These are phyloP conservation scores for Sporothrix dimorphospora DNA, from an alignment of 2,329 filamentous ascomycete genomes.

Conservation along the genomic window DNA sequence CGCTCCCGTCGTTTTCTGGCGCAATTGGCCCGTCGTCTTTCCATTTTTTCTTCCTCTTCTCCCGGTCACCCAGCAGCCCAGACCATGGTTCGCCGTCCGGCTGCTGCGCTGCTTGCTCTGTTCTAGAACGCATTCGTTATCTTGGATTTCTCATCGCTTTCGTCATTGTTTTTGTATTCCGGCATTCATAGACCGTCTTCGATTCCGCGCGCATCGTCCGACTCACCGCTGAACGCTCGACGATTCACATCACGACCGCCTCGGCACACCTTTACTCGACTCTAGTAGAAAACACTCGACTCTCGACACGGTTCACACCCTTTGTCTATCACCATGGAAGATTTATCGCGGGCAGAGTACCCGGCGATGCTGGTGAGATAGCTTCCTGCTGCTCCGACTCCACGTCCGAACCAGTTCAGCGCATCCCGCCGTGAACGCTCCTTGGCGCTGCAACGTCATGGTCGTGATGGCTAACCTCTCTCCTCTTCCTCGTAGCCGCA, in stretches of 20 bases:
- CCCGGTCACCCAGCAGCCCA: neutral
- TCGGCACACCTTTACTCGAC: neutral
- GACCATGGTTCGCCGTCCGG: constrained; percentile 30
- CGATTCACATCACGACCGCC: neutral
- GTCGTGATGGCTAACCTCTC: constrained; percentile 20
- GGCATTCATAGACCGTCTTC: neutral
- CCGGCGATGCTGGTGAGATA: constrained; percentile 84
- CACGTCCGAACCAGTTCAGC: neutral
- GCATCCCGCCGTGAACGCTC: neutral
- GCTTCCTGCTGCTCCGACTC: constrained; percentile 23
- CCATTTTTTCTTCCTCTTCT: neutral
- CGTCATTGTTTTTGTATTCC: too few species aligned
- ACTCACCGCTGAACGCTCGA: neutral
- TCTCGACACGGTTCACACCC: too few species aligned
- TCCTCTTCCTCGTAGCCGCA: constrained; percentile 61
- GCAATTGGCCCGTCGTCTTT: neutral
- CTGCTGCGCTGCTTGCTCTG: constrained; percentile 15
- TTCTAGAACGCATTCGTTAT: constrained; percentile 12
- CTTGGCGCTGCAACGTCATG: neutral
- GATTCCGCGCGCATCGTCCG: neutral
- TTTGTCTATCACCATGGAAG: constrained; percentile 51
- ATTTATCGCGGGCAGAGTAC: constrained; percentile 85
- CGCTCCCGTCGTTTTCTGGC: neutral
- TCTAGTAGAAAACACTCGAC: neutral
- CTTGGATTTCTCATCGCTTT: neutral